phyloP scores from a whole-genome alignment of 257 asterid species.

The Ajuga chamaepitys region DNA sequence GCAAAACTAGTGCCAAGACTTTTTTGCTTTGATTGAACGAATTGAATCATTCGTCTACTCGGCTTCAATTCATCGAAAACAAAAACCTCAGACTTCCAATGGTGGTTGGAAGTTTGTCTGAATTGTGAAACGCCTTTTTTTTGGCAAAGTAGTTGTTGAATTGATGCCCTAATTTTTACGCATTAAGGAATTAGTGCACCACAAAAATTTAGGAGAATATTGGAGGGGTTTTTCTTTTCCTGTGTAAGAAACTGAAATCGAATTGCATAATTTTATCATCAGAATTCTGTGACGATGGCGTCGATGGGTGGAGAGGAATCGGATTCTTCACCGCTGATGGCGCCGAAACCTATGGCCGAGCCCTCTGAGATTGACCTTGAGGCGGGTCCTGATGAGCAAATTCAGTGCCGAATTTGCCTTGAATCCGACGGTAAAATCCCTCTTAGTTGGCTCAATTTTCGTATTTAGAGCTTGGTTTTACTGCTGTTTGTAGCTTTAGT shows the following conservation, averaged over 20 bases:
- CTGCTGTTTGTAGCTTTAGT: background rate
- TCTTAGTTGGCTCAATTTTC: background rate
- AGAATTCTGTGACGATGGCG: conserved; percentile 23
- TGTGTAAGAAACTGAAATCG: conserved; percentile 12
- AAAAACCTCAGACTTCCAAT: conserved; percentile 6
- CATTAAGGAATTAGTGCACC: background rate
- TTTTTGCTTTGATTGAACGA: background rate
- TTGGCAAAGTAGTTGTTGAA: background rate
- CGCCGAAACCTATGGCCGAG: conserved; percentile 60
- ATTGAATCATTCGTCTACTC: conserved; percentile 11
- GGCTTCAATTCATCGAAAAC: conserved; percentile 4
- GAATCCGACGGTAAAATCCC: conserved; percentile 67
- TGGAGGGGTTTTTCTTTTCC: background rate
- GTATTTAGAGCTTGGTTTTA: background rate
- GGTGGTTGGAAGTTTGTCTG: conserved; percentile 14
- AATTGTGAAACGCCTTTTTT: conserved; percentile 6
- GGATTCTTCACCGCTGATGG: conserved; percentile 62
- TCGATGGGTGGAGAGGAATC: conserved; percentile 47
- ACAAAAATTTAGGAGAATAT: background rate
- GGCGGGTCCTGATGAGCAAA: conserved; percentile 95
- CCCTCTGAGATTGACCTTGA: conserved; percentile 86
- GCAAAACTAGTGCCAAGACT: conserved; percentile 8
- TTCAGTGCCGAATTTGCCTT: conserved; percentile 98
- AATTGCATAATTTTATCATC: conserved; percentile 13
- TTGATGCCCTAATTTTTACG: background rate